Evolutionary conservation across 768 basidiomycete genomes (phyloP), one percentile per base, ranked within the genome.

Genomic region (Panaeolus papilionaceus): DNA sequence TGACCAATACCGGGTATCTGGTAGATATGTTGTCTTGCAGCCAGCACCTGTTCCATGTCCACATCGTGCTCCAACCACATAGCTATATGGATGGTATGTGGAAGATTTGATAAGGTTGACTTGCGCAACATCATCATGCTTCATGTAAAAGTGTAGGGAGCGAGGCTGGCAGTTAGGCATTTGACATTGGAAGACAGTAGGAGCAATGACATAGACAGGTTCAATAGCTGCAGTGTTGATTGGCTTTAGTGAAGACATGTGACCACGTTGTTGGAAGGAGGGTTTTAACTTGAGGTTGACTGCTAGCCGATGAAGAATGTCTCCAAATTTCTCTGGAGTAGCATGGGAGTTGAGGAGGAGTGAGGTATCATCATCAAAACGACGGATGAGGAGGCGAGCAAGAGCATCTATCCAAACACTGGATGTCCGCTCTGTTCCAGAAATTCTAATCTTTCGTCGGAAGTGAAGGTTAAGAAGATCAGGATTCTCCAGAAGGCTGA

Each of bases 391-490:
- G 23, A 51, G 20, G 10, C 7, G n/a, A 23, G 47, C 47, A 51
- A 51, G 47, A 26, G 5, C 14, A 7, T 7, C 6, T 18, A 51
- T 51, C 47, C 47, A 51, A 11, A 18, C 18, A 51, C 23, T 49
- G n/a, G 40, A 16, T 20, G 49, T 26, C 9, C 33, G 8, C 49
- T 69, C 44, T n/a, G 51, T 54, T 14, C 37, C 23, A 6, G 33
- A 4, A 1, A 9, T 37, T 33, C 47, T 64, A 62, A 68, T 14
- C 51, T 71, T 64, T 49, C 70, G 67, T 14, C 69, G n/a, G 4
- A 65, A 65, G 70, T 73, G 70, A 10, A 74, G 58, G 51, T 69
- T 69, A 12, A 74, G 47, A 4, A 74, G 64, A 38, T 72, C 67
- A 6, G 65, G 44, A 58, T 74, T 74, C 28, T 74, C 67, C 20